Percentiles rank a stretch among this genome's conserved stretches.
phyloP scores from a whole-genome alignment of 148 eudicot genomes.

The Chenopodium suecicum region DNA sequence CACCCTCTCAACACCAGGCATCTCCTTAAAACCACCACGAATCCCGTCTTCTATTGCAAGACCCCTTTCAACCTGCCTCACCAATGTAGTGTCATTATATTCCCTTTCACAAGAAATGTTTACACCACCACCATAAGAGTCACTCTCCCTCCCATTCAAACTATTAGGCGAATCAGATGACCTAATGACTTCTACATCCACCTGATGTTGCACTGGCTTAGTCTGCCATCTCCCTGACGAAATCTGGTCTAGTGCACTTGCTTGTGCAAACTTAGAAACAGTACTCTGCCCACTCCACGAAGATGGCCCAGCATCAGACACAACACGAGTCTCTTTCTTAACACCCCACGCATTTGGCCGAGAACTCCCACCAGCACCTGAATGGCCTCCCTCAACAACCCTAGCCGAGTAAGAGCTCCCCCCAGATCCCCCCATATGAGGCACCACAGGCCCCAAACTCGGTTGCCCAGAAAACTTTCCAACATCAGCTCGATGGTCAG shows the following conservation, averaged over 20 bases:
- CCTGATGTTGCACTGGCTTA: conserved; percentile 46
- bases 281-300: conserved; percentile 52
- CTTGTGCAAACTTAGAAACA: conserved; percentile 74
- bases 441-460: conserved; percentile 24
- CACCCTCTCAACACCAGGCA: conserved; percentile 42
- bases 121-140: conserved; percentile 23
- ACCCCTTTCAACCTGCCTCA: conserved; percentile 47
- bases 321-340: conserved; percentile 51
- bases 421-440: conserved; percentile 30
- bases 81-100: conserved; percentile 37
- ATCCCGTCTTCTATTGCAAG: conserved; percentile 39
- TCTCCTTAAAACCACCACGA: conserved; percentile 40
- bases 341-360: conserved; percentile 69
- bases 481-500: conserved; percentile 42
- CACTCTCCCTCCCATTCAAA: conserved; percentile 32
- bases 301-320: conserved; percentile 37
- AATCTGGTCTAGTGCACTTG: conserved; percentile 90
- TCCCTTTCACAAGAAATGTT: conserved; percentile 36
- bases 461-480: conserved; percentile 38
- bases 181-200: conserved; percentile 59
- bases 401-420: conserved; percentile 52
- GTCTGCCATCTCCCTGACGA: conserved; percentile 95
- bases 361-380: conserved; percentile 28
- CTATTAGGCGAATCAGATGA: conserved; percentile 43
- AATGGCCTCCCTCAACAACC: conserved; percentile 39